Base-by-base conservation (phyloP, 2,329 filamentous ascomycete species). In the Cordyceps farinosa region DNA sequence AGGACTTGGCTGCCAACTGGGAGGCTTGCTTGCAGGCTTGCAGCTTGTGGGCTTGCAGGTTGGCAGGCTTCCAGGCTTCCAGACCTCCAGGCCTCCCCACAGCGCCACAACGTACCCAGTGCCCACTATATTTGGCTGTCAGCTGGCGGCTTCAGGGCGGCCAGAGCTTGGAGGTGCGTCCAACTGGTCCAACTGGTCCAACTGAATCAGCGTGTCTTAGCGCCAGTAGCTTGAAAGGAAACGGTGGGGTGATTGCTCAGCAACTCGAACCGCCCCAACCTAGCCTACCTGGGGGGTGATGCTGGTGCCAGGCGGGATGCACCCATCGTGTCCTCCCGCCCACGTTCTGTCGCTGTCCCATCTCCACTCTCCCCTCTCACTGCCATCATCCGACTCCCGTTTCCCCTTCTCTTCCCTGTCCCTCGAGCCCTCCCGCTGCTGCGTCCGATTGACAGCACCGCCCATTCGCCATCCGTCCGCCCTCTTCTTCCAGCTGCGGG, bases 331-430 rank as follows among this genome's bases (percentile, higher is more conserved):
- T n/a, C 52, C 38, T 40, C 27, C 40, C 29, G 8, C 56, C 56
- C 56, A 40, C 36, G 22, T 22, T 29, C 48, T 50, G 34, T 9
- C 36, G 9, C n/a, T 55, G 52, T 34, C 50, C 22, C 59, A 61
- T 61, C 59, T 61, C 59, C 59, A 55, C 59, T 9, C 50, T 61
- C 59, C 50, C 59, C 59, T 47, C 59, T 61, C 51, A 51, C 40
- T 62, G 52, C 44, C 60, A 55, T 62, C 60, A 56, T 44, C 60
- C 38, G 15, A 34, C 17, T 62, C 44, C 34, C 52, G 27, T 62
- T 22, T 51, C 64, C 59, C 50, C 59, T 57, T 59, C 62, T 66
- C 62, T 61, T 61, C 45, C 44, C 44, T 52, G 29, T 32, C 29
- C 51, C 42, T 45, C 30, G n/a, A 30, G 9, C 17, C 30, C 32